Evolutionary conservation across 805 yeast genomes (phyloP), one percentile per base, ranked within the genome.

Genomic region (Vanderwaltozyma verrucispora): DNA sequence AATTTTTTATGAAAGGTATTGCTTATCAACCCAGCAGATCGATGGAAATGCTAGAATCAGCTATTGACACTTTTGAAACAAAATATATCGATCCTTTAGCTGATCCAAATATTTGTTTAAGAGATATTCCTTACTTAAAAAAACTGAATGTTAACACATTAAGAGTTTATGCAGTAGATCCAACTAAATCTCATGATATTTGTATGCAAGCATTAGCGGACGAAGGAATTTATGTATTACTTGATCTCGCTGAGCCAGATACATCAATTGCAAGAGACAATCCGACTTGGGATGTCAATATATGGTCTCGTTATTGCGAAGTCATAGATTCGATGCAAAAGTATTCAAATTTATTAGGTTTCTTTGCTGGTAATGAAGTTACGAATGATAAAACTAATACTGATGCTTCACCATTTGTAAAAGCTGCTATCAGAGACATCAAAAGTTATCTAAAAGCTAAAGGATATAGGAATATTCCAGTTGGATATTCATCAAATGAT

Each of bases 291-390:
- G 75, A 77, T 56, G 63, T 75, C 33, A 74, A 69, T 21, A 69
- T 86, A 38, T 82, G 74, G 63, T 65, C 75, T 41, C 74, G 96
- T 59, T 89, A 89, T 67, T 77, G 81, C 34, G 63, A 70, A 20
- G 96, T 89, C 26, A 76, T 92, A 40, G 96, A 92, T 61, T 65
- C 72, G 48, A 74, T 92, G 67, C 74, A 77, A 41, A 68, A 72
- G 50, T 89, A 88, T 64, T 63, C 79, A 33, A 89, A 89, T 63
- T 74, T 85, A 15, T 69, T 89, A 45, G 98, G 97, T 2, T 88
- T 85, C 72, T 88, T 89, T 63, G 97, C 97, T 21, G 98, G 97
- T 44, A 92, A 92, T 63, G 98, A 89, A 71, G 97, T 92, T 37
- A 76, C 89, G 42, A 89, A 88, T 62, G 86, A 84, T 54, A 64